These are phyloP conservation scores for Eucalyptus pauciflora DNA, from an alignment of 345 rosid genomes.

Conservation along the genomic window DNA sequence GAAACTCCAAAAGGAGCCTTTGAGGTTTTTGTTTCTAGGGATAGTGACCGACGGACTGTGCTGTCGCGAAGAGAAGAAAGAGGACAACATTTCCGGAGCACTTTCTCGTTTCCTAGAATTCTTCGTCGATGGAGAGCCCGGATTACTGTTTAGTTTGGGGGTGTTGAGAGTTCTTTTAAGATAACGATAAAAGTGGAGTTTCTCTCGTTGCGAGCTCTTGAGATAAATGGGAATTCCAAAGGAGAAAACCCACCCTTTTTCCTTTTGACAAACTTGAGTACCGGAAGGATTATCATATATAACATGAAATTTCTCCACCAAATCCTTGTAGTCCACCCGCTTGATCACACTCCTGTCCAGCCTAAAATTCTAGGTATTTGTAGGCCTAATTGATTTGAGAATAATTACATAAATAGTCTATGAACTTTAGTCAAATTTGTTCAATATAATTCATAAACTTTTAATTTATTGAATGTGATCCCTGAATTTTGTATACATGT, in stretches of 20 bases:
- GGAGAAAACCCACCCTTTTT: background rate
- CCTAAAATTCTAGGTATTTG: background rate
- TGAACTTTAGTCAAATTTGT: no score
- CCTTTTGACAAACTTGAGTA: background rate
- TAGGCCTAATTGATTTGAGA: background rate
- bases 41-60: background rate
- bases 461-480: background rate
- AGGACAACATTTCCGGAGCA: background rate
- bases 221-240: background rate
- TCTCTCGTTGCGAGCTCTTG: background rate
- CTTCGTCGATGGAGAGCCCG: background rate
- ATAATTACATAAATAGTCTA: no score
- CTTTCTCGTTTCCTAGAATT: background rate
- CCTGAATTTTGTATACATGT: accelerated
- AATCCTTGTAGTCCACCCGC: background rate
- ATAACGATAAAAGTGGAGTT: background rate
- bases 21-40: background rate
- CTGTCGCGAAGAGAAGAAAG: background rate
- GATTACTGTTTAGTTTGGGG: background rate
- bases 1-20: background rate
- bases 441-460: no score
- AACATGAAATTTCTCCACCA: background rate
- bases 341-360: background rate
- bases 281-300: background rate
- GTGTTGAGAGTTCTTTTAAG: background rate